Evolutionary conservation across 108 stramenopile species (phyloP).

Genomic region (Cyclotella sp.): DNA sequence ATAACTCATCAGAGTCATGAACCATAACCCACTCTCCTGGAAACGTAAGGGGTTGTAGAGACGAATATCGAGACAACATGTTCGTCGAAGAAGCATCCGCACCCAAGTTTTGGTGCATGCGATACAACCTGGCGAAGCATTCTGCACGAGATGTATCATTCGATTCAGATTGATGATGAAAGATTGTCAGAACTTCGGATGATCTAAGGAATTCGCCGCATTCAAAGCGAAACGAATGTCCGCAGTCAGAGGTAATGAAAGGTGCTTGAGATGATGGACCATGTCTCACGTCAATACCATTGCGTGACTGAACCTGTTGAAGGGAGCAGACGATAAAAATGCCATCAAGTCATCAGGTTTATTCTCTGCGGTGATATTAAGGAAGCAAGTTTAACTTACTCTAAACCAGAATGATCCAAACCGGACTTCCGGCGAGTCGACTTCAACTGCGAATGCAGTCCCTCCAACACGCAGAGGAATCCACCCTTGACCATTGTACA

Average conservation of each 20-base stretch:
- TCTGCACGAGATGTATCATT: constrained; percentile 41
- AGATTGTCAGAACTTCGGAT: constrained; percentile 80
- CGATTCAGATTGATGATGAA: constrained; percentile 27
- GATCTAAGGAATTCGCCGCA: constrained; percentile 89
- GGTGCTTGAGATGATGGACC: constrained; percentile 79
- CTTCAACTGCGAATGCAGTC: constrained; percentile 29
- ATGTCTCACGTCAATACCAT: constrained; percentile 76
- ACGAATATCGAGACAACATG: constrained; percentile 40
- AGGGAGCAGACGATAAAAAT: neutral
- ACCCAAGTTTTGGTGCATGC: constrained; percentile 61
- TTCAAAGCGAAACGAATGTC: constrained; percentile 79
- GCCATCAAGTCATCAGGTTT: neutral
- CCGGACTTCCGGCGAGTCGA: constrained; percentile 67
- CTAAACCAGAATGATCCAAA: constrained; percentile 90
- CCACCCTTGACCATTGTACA: constrained; percentile 86
- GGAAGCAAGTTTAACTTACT: constrained; percentile 25
- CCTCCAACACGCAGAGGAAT: constrained; percentile 58
- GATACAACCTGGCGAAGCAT: constrained; percentile 85
- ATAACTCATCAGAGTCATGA: constrained; percentile 53
- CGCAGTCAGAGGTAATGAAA: constrained; percentile 73
- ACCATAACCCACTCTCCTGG: constrained; percentile 89
- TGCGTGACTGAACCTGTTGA: constrained; percentile 22
- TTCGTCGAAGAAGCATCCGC: constrained; percentile 35
- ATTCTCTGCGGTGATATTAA: neutral
- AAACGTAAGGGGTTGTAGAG: constrained; percentile 57